Evolutionary conservation across 2,329 filamentous ascomycete genomes (phyloP), one percentile per base, ranked within the genome.

Genomic region (Fusarium brachygibbosum): DNA sequence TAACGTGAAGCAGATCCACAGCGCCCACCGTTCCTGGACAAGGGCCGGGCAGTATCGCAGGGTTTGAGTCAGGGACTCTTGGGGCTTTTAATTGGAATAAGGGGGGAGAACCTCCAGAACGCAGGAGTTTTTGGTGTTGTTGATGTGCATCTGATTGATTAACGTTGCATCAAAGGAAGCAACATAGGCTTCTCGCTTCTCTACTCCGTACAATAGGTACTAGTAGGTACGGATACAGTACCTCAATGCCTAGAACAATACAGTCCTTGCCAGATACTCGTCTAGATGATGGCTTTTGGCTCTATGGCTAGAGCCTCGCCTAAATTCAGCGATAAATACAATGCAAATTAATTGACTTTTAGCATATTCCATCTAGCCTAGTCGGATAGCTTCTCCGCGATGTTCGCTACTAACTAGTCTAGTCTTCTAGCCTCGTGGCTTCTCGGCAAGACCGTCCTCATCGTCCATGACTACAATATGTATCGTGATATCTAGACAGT

Each of bases 1-100:
- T 19, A 49, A 48, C 44, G 53, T 71, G 46, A 45, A 55, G 59
- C 51, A 59, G 58, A 52, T 66, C 73, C 72, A 71, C 73, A 58
- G 58, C 54, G 45, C 46, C 44, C 63, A 66, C 73, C 70, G 73
- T 75, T 75, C 71, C 73, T 71, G 66, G 64, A 57, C 66, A 73
- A 72, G 70, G 53, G 63, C 59, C 45, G 45, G 34, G 16, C 40
- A 54, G 51, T 67, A 64, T 54, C 57, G 41, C 68, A 66, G 68
- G 70, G 59, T 63, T 72, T 62, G 73, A 75, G 73, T 75, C 73
- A 75, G 73, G 71, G 63, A 68, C 63, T 63, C 58, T 61, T 60
- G 44, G 60, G 19, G 60, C 14, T 41, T 67, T 63, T 60, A 51
- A 72, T 61, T 60, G 60, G 58, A 59, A 40, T 38, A 29, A 31